Evolutionary conservation across 139 green algal genomes (phyloP), one percentile per base, ranked within the genome.

Genomic region (Chlorella sorokiniana): DNA sequence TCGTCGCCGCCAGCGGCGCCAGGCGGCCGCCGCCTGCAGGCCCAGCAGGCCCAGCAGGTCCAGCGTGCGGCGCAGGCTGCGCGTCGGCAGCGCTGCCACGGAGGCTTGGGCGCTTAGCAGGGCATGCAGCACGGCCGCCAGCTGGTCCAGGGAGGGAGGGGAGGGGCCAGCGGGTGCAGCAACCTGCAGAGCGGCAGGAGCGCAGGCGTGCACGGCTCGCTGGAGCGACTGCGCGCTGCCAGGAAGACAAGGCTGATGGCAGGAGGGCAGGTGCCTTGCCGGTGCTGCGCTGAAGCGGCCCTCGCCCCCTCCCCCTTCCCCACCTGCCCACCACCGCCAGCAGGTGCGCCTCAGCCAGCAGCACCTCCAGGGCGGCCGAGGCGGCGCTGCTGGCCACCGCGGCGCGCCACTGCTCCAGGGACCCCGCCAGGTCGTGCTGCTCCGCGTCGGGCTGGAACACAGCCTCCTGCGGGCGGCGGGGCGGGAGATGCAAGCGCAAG

Each of bases 11-110:
- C 73, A 4, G 73, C 73, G 2, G 37, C 35, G 73, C 73, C 73
- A 79, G 25, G 73, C 73, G 14, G 25, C 14, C 22, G 73, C 73
- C 73, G 69, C 52, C 73, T 79, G 73, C 9, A 68, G 35, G 0
- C 52, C 73, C 73, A 79, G 54, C 54, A 29, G 73, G 37, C 45
- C 27, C 37, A 79, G 73, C 73, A 79, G 73, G 52, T 37, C 52
- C 73, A 79, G 73, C 73, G 73, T 79, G 54, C 38, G 8, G 10
- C 54, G 73, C 35, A 79, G 73, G 37, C 54, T 27, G 37, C 73
- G 73, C 37, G 69, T 41, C 8, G 29, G 41, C 38, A 79, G 73
- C 37, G 73, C 37, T 25, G 27, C 37, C 37, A 79, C 52, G 11
- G 37, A 27, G 54, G 44, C 52, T 25, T 69, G 52, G 6, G 54